phyloP scores from a whole-genome alignment of 257 asterid species.

The Asclepias syriaca region DNA sequence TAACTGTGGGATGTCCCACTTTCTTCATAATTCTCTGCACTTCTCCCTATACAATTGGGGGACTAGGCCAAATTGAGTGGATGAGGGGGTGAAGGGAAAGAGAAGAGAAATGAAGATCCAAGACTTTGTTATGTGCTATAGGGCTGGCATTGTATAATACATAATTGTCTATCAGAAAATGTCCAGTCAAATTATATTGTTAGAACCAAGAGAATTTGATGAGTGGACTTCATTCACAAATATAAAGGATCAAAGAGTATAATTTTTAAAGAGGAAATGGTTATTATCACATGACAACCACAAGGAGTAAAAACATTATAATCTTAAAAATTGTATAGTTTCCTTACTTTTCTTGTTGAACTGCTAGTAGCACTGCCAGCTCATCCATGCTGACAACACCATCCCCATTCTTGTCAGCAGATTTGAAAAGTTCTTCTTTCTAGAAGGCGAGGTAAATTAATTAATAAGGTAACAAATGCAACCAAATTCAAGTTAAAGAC shows the following conservation, averaged over 20 bases:
- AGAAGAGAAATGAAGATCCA: neutral
- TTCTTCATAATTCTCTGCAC: neutral
- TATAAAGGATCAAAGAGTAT: neutral
- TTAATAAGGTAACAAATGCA: slow-evolving; percentile 14
- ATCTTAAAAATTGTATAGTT: neutral
- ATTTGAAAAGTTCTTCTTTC: slow-evolving; percentile 93
- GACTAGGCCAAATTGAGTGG: neutral
- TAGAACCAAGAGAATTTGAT: neutral
- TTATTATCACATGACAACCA: neutral
- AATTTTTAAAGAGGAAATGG: neutral
- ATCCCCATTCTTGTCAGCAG: slow-evolving; percentile 91
- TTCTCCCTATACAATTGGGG: neutral
- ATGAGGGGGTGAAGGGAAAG: neutral
- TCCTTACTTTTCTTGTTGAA: slow-evolving; percentile 80
- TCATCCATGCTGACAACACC: slow-evolving; percentile 93
- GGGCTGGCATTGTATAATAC: neutral
- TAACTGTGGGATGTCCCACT: neutral
- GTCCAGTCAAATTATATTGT: neutral
- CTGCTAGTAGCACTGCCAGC: slow-evolving; percentile 88
- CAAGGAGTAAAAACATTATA: neutral
- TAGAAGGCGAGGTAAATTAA: slow-evolving; percentile 27
- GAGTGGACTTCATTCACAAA: neutral
- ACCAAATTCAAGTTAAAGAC: neutral
- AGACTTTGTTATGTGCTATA: neutral
- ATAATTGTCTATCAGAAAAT: too few relatives aligned